phyloP scores from a whole-genome alignment of 2,329 filamentous ascomycete genomes.

The Aureobasidium sp. region DNA sequence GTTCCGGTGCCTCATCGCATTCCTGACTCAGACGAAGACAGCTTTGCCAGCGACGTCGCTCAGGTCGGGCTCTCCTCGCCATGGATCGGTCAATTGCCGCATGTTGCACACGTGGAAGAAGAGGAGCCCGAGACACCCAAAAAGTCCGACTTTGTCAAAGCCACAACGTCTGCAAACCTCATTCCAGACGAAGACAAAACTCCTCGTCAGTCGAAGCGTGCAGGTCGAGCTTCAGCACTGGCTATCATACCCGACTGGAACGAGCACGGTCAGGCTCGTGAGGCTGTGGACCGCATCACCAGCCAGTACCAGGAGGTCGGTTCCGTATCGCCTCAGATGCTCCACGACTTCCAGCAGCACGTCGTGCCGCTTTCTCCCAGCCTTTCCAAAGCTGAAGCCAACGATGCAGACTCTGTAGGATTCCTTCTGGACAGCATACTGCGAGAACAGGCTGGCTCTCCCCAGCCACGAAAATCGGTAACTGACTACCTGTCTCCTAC shows the following conservation, averaged over 20 bases:
- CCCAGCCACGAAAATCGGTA: not conserved
- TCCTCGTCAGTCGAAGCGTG: constrained; percentile 8
- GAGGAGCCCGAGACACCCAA: constrained; percentile 25
- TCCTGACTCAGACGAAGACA: constrained; percentile 9
- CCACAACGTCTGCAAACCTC: not conserved
- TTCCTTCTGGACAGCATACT: constrained; percentile 29
- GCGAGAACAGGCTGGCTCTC: not conserved
- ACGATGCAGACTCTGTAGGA: constrained; percentile 30
- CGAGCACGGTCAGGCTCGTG: constrained; percentile 4
- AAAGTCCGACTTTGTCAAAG: constrained; percentile 15
- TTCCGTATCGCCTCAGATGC: constrained; percentile 26
- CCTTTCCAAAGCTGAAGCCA: constrained; percentile 22
- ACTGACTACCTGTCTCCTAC: not conserved
- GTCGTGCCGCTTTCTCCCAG: constrained; percentile 29
- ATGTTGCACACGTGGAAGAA: constrained; percentile 17
- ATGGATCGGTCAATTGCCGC: not conserved
- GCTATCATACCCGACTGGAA: constrained; percentile 10
- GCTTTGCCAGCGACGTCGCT: constrained; percentile 12
- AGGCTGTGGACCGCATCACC: constrained; percentile 18
- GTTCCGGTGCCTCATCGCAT: not conserved
- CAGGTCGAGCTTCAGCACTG: constrained; percentile 6
- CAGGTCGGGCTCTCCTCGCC: constrained; percentile 9
- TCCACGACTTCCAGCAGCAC: constrained; percentile 27
- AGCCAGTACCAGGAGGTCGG: constrained; percentile 28
- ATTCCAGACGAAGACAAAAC: constrained; percentile 13